phyloP scores from a whole-genome alignment of 495 filamentous ascomycete species.

The Podospora anserina region DNA sequence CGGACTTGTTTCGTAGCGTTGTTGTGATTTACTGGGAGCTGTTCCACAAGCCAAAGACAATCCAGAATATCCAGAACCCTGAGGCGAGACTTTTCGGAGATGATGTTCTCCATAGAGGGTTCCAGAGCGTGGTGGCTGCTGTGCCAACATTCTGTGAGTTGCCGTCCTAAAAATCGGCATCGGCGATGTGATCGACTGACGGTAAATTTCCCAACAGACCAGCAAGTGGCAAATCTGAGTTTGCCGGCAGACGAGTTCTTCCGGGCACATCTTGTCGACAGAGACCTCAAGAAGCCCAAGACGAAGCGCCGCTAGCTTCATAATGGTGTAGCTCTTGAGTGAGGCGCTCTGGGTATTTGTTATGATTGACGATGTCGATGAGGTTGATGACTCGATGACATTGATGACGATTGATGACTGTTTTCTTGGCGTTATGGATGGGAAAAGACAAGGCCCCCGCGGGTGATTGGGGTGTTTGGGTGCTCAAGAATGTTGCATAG shows the following conservation, averaged over 20 bases:
- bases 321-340: background rate
- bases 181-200: constrained; percentile 5
- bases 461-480: background rate
- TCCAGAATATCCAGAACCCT: constrained; percentile 18
- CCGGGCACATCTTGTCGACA: constrained; percentile 16
- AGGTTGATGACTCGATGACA: background rate
- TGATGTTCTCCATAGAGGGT: constrained; percentile 11
- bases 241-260: constrained; percentile 19
- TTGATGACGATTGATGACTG: background rate
- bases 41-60: constrained; percentile 20
- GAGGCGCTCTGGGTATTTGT: background rate
- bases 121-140: constrained; percentile 15
- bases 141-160: constrained; percentile 27
- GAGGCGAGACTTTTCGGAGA: constrained; percentile 14
- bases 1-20: constrained; percentile 18
- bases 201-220: background rate
- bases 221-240: constrained; percentile 6
- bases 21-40: constrained; percentile 24
- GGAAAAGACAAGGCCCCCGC: background rate
- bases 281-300: constrained; percentile 4
- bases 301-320: background rate
- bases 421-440: background rate
- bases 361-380: constrained; percentile 4
- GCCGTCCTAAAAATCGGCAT: too few species aligned
- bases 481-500: background rate